Conservation (phyloP, 352 stramenopile genomes). For the Phytopythium cucurbitacearum region DNA sequence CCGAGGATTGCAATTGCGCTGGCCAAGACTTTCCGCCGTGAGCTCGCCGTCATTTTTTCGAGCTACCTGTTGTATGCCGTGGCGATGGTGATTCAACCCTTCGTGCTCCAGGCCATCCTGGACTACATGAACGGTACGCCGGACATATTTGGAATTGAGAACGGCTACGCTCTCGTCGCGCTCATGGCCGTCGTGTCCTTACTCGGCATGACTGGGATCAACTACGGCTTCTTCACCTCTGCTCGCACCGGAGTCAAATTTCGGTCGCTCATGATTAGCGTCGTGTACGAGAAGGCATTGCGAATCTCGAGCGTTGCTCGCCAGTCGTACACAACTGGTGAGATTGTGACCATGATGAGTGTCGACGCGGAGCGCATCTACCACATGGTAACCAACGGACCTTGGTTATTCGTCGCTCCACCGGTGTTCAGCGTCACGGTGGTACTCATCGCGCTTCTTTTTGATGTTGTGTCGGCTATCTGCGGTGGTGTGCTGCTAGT, state of each 20-base stretch:
- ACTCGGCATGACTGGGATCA: conserved; percentile 24
- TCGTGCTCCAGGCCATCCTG: conserved; percentile 17
- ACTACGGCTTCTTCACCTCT: conserved; percentile 46
- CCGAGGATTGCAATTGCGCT: conserved; percentile 15
- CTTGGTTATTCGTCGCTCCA: conserved; percentile 29
- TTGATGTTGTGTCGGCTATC: conserved; percentile 18
- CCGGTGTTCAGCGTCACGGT: conserved; percentile 22
- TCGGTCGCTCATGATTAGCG: conserved; percentile 35
- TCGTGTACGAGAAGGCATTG: conserved; percentile 52
- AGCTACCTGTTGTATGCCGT: conserved; percentile 17
- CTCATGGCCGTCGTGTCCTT: conserved; percentile 22
- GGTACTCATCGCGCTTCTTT: conserved; percentile 16
- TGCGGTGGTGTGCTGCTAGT: conserved; percentile 9
- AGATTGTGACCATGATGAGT: conserved; percentile 53
- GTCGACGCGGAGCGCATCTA: conserved; percentile 54
- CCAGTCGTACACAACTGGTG: conserved; percentile 37
- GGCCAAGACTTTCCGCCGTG: conserved; percentile 11
- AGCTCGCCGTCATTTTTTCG: conserved; percentile 13
- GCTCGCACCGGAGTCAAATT: conserved; percentile 38
- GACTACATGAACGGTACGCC: conserved; percentile 17
- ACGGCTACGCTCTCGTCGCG: conserved; percentile 18
- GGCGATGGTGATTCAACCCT: conserved; percentile 11
- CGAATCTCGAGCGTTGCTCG: conserved; percentile 33
- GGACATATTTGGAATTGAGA: conserved; percentile 15
- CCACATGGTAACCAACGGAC: conserved; percentile 33